These are phyloP conservation scores for Xylaria sp. DNA, from an alignment of 2,329 filamentous ascomycete genomes.

Conservation along the genomic window DNA sequence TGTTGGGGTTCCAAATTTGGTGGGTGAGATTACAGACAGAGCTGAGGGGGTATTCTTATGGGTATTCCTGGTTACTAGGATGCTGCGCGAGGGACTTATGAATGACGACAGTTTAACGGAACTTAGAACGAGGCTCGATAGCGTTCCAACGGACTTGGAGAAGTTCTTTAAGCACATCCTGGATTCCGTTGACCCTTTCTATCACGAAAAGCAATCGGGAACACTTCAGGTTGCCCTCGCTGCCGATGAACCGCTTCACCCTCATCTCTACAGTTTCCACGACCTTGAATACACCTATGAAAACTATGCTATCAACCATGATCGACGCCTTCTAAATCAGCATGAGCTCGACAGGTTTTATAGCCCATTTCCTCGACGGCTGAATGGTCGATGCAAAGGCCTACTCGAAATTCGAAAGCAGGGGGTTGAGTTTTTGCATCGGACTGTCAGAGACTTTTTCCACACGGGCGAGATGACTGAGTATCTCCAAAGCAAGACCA, in stretches of 20 bases:
- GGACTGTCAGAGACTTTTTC: neutral
- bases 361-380: neutral
- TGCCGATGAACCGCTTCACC: neutral
- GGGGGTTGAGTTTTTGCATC: neutral
- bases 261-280: neutral
- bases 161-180: conserved; percentile 1
- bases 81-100: neutral
- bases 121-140: neutral
- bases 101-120: neutral
- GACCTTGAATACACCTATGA: neutral
- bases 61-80: neutral
- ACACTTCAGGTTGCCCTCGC: neutral
- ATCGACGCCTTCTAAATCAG: neutral
- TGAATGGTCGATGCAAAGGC: neutral
- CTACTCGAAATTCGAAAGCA: neutral
- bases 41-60: conserved; percentile 1
- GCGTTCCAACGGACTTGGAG: neutral
- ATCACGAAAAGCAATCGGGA: neutral
- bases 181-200: neutral
- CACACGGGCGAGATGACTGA: neutral
- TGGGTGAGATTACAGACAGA: neutral
- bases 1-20: neutral
- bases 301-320: neutral
- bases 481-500: neutral
- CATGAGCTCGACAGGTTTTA: neutral